Base-by-base conservation (phyloP, 139 green algal genomes). In the Coelastrella sp. region DNA sequence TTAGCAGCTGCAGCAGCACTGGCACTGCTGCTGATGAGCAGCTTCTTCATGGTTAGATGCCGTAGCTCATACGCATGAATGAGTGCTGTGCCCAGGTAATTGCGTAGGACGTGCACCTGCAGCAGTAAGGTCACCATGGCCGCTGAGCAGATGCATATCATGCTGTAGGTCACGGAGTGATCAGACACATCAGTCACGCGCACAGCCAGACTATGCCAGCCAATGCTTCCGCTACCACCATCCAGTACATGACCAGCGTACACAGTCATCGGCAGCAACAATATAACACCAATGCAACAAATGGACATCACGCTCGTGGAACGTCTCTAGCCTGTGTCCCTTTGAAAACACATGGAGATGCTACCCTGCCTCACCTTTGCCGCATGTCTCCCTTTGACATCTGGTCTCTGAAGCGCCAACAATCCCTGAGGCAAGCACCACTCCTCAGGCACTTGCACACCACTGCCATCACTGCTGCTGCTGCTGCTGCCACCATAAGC, bases 61-160 rank as follows among this genome's bases (percentile, higher is more conserved):
- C 93, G 85, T 54, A 83, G 22, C 92, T 95, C 93, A 47, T 92
- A 94, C 7, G 89, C 89, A 19, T 93, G 88, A n/a, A 96, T 82
- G 3, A 94, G 75, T 7, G 86, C 60, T 22, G 93, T 86, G 19
- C 93, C 93, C 56, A 96, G 85, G 90, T 93, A 96, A 90, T 96
- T 92, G 22, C 93, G 89, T 57, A 96, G 68, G 17, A 91, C 91
- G 0, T 13, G 57, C 7, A 95, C 92, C 92, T 94, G 85, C 68
- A 76, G 68, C 14, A 22, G 17, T 76, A 76, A 7, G n/a, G 17
- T 22, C 68, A 76, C 68, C 14, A 76, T 76, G 8, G 68, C 68
- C n/a, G n/a, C n/a, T n/a, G 17, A n/a, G 1, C 0, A n/a, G n/a
- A n/a, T n/a, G n/a, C n/a, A n/a, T n/a, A n/a, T n/a, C n/a, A n/a